phyloP scores from a whole-genome alignment of 192 early-diverging fungal species.

The Oehlia diaphana region DNA sequence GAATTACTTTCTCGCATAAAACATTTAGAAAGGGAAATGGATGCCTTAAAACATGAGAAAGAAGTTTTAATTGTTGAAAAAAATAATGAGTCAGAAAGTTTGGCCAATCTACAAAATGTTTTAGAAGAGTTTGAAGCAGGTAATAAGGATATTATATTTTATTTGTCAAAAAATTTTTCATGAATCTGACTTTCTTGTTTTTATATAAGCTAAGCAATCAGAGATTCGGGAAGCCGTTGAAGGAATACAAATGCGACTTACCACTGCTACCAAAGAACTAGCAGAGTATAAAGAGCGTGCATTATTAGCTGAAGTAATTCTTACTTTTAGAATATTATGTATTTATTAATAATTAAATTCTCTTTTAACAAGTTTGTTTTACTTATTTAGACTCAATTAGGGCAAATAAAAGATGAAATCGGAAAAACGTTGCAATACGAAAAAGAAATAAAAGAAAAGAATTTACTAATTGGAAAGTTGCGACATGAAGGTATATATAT shows the following conservation, averaged over 20 bases:
- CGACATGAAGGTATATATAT: constrained; percentile 62
- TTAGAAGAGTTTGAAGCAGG: constrained; percentile 86
- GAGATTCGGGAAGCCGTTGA: constrained; percentile 59
- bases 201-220: constrained; percentile 47
- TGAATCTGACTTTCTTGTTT: neutral
- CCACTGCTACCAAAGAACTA: constrained; percentile 41
- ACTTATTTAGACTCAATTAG: constrained; percentile 53
- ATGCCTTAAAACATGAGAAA: constrained; percentile 46
- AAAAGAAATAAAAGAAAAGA: constrained; percentile 70
- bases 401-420: constrained; percentile 53
- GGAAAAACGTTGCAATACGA: constrained; percentile 56
- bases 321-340: neutral
- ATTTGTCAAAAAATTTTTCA: neutral
- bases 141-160: constrained; percentile 34
- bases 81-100: constrained; percentile 57
- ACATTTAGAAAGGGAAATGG: constrained; percentile 54
- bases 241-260: constrained; percentile 53
- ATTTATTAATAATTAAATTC: too few relatives aligned
- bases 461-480: constrained; percentile 72
- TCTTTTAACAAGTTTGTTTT: constrained; percentile 26
- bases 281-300: constrained; percentile 61
- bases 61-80: constrained; percentile 48
- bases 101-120: constrained; percentile 82
- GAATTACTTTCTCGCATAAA: constrained; percentile 51
- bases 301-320: constrained; percentile 53